Conservation (phyloP, 2,329 filamentous ascomycete genomes). For the Cryphonectria parasitica region DNA sequence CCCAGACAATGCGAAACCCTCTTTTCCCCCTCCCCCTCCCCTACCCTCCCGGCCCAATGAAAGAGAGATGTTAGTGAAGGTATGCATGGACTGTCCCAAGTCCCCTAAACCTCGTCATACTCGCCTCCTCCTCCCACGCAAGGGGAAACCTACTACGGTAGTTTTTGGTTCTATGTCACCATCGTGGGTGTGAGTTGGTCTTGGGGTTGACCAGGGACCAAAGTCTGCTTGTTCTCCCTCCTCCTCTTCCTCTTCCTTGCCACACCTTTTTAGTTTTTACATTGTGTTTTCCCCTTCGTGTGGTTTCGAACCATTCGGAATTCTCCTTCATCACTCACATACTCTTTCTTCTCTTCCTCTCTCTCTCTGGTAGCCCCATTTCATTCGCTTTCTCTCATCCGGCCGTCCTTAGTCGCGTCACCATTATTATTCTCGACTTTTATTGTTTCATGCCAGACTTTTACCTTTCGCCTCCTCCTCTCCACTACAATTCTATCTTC, state of each 20-base stretch:
- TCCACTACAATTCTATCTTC: not conserved
- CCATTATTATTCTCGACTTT: not conserved
- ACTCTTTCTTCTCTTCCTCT: not conserved
- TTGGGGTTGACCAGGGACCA: not conserved
- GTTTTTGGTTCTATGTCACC: not conserved
- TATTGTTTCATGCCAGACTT: not conserved
- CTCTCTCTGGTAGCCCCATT: slow-evolving; percentile 1
- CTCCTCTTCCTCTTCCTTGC: not conserved
- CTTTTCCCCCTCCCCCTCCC: not conserved
- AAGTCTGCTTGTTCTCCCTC: not conserved
- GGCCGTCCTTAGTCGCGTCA: not conserved
- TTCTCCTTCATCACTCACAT: not conserved
- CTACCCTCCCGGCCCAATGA: not conserved
- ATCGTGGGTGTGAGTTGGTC: not conserved
- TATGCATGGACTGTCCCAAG: not conserved
- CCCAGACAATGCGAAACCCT: slow-evolving; percentile 1
- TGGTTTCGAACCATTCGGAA: not conserved
- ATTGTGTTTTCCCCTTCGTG: not conserved
- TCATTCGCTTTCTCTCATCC: slow-evolving; percentile 1
- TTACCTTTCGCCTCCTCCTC: not conserved
- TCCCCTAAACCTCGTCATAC: not conserved
- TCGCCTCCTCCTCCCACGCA: slow-evolving; percentile 1
- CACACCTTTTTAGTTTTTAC: not conserved
- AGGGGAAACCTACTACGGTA: not conserved
- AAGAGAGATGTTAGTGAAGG: not conserved